phyloP scores from a whole-genome alignment of 2,329 filamentous ascomycete genomes.

The Cladosporium austrohemisphaericum region DNA sequence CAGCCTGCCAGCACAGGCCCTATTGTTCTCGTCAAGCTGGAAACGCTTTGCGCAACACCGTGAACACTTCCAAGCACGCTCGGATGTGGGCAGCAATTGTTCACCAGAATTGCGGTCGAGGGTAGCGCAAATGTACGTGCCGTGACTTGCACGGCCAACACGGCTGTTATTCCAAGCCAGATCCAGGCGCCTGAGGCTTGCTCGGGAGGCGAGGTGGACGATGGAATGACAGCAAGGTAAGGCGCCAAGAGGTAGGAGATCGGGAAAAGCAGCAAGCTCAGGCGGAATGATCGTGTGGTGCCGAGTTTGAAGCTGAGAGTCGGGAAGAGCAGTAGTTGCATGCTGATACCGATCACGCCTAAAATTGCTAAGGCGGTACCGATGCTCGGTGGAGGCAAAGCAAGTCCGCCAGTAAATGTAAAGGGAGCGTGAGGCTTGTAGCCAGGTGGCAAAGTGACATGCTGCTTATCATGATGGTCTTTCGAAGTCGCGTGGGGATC shows the following conservation, averaged over 20 bases:
- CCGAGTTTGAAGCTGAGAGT: slow-evolving; percentile 40
- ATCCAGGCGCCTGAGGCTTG: slow-evolving; percentile 39
- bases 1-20: slow-evolving; percentile 53
- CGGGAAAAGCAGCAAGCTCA: slow-evolving; percentile 43
- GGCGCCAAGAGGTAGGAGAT: slow-evolving; percentile 43
- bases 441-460: slow-evolving; percentile 37
- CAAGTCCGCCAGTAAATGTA: slow-evolving; percentile 48
- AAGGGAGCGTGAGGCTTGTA: slow-evolving; percentile 39
- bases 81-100: slow-evolving; percentile 57
- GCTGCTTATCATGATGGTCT: slow-evolving; percentile 22
- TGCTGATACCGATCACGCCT: slow-evolving; percentile 44
- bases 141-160: slow-evolving; percentile 44
- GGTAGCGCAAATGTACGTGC: slow-evolving; percentile 54
- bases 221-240: slow-evolving; percentile 42
- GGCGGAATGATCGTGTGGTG: slow-evolving; percentile 39
- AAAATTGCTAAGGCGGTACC: slow-evolving; percentile 47
- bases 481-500: slow-evolving; percentile 3
- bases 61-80: slow-evolving; percentile 56
- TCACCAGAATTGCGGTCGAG: slow-evolving; percentile 56
- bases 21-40: slow-evolving; percentile 51
- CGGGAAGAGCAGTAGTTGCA: slow-evolving; percentile 48
- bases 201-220: slow-evolving; percentile 35
- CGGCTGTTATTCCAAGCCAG: slow-evolving; percentile 41
- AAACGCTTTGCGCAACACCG: slow-evolving; percentile 55
- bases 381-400: slow-evolving; percentile 45